Base-by-base conservation (phyloP, 169 alveolate genomes). In the Theileria equi region DNA sequence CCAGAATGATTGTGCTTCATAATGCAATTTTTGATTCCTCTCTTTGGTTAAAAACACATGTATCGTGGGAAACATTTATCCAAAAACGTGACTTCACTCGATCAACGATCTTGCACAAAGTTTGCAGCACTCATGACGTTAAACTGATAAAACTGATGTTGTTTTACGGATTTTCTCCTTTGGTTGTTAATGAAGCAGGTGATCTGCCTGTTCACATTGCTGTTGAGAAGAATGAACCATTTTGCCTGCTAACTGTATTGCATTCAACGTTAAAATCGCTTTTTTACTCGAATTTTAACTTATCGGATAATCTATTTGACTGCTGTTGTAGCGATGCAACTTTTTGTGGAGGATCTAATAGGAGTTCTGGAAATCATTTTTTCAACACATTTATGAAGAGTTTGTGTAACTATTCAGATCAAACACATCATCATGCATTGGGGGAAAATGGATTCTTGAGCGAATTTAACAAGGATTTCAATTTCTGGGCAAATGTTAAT, bases 191-290 rank as follows among this genome's bases (percentile, higher is more conserved):
- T 55, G 86, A 77, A 38, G 59, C 54, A 19, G 86, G 86, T 1
- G 86, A 77, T 28, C 31, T 77, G 68, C 86, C 86, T 2, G 81
- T 77, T n/a, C 86, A 77, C 61, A 28, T 77, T 6, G 49, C 86
- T 13, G 41, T 77, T 38, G 81, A 77, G 26, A 28, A 70, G 8
- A 65, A 57, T 7, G 86, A 77, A 43, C 86, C 86, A 2, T 5
- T 48, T 29, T 54, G 73, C 38, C 23, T 66, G 29, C 26, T 66
- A 8, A 77, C 86, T 5, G 67, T 77, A 41, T 29, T 77, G 13
- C 81, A 66, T 19, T 53, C 65, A 5, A 77, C 86, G 3, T 35
- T 77, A 17, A 34, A 54, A 16, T 64, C 43, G 10, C 25, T 77
- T 11, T 77, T 77, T 36, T 26, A 17, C 31, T 50, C 35, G 45